Evolutionary conservation across 169 alveolate genomes (phyloP).

Genomic region (Cryptosporidium baileyi): DNA sequence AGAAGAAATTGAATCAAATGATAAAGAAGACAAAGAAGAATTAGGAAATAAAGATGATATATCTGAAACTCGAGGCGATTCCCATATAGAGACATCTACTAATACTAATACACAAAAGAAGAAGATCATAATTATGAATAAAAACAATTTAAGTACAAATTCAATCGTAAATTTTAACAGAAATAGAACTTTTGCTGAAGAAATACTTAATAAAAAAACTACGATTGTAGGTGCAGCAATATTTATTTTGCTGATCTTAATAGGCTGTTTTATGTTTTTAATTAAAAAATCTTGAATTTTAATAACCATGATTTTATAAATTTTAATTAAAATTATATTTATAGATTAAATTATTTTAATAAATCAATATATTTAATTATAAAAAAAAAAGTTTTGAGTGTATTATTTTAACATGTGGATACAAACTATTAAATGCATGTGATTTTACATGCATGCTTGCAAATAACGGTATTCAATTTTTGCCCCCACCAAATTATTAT

Average conservation of each 20-base stretch:
- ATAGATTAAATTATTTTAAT: background rate
- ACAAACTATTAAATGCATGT: background rate
- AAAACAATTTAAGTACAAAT: background rate
- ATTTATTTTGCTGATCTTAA: too few species aligned
- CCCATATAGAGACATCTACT: too few species aligned
- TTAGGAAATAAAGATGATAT: background rate
- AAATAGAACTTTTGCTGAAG: background rate
- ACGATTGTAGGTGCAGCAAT: too few species aligned
- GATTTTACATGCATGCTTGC: constrained; percentile 54
- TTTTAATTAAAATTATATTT: background rate
- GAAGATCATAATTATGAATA: background rate
- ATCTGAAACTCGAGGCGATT: background rate
- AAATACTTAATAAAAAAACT: background rate
- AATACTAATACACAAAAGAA: background rate
- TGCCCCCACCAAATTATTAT: constrained; percentile 35
- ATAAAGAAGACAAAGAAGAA: background rate
- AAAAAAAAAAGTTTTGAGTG: too few species aligned
- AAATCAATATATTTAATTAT: too few species aligned
- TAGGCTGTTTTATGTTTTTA: too few species aligned
- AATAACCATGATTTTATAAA: background rate
- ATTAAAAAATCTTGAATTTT: too few species aligned
- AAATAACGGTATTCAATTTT: constrained; percentile 33
- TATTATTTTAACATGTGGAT: too few species aligned
- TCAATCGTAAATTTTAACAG: background rate
- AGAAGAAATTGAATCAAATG: background rate